Conservation (phyloP, 2,329 filamentous ascomycete genomes). For the Calonectria ilicicola region DNA sequence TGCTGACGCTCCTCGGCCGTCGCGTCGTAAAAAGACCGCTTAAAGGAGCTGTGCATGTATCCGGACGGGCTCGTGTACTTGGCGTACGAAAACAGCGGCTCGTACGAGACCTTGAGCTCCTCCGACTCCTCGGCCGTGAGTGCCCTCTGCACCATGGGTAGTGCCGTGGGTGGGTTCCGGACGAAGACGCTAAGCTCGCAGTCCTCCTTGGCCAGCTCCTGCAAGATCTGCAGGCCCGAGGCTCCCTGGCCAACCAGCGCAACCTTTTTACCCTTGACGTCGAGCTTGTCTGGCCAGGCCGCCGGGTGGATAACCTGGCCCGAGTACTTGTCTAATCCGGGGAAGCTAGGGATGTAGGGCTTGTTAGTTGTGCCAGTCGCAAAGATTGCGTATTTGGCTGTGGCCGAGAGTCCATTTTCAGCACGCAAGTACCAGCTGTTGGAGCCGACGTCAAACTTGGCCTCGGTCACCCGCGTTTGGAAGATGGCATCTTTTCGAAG, state of each 20-base stretch:
- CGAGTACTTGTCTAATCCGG: neutral
- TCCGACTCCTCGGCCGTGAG: conserved; percentile 60
- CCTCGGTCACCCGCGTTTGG: neutral
- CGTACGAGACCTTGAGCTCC: conserved; percentile 48
- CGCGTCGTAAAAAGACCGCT: conserved; percentile 15
- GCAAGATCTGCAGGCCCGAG: conserved; percentile 15
- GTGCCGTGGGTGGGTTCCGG: conserved; percentile 67
- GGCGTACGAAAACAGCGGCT: neutral
- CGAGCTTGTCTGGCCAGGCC: neutral
- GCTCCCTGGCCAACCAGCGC: neutral
- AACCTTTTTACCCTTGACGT: neutral
- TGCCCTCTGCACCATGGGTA: conserved; percentile 66
- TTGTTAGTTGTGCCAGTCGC: conserved; percentile 4
- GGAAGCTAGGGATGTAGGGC: conserved; percentile 3
- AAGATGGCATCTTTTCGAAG: neutral
- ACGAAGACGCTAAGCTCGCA: conserved; percentile 62
- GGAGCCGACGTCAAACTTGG: neutral
- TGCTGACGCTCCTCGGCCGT: conserved; percentile 54
- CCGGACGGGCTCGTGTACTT: conserved; percentile 26
- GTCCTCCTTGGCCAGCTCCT: conserved; percentile 49
- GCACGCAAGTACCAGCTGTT: neutral
- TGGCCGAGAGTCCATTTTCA: conserved; percentile 38
- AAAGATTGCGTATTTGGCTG: neutral
- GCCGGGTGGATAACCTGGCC: neutral
- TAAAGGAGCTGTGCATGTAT: neutral